Evolutionary conservation across 1,139 yeast genomes (phyloP).

Genomic region (Eremothecium gossypii): DNA sequence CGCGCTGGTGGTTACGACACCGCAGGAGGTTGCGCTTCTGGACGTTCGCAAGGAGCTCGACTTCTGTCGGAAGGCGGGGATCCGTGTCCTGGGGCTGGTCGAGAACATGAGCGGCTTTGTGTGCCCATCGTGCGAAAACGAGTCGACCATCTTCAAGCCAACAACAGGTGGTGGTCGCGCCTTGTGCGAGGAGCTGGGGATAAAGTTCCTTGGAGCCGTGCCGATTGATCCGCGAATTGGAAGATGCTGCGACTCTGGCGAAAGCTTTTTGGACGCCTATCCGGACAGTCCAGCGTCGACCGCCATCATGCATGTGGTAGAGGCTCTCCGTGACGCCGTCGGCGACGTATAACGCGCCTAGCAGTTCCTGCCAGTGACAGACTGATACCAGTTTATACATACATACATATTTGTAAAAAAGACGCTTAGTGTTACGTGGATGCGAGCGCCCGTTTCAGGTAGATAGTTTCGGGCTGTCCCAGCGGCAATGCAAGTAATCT

Average conservation of each 20-base stretch:
- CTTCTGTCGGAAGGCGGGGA: conserved; percentile 85
- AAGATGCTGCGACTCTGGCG: conserved; percentile 80
- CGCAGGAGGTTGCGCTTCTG: conserved; percentile 90
- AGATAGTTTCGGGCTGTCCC: conserved; percentile 21
- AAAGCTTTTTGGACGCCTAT: conserved; percentile 67
- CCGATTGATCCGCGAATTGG: conserved; percentile 97
- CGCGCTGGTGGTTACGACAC: conserved; percentile 90
- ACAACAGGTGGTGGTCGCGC: conserved; percentile 95
- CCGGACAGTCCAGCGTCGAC: conserved; percentile 92
- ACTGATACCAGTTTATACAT: too few species aligned
- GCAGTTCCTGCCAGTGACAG: too few species aligned
- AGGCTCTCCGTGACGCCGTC: conserved; percentile 33
- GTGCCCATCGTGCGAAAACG: conserved; percentile 88
- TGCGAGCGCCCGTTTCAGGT: conserved; percentile 9
- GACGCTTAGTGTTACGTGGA: conserved; percentile 1
- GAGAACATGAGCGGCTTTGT: conserved; percentile 99
- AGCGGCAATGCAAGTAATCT: conserved; percentile 17
- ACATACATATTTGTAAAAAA: too few species aligned
- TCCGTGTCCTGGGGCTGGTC: conserved; percentile 77
- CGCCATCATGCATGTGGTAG: conserved; percentile 80
- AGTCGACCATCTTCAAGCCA: conserved; percentile 82
- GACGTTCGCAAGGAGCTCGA: conserved; percentile 96
- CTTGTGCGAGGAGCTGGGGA: conserved; percentile 65
- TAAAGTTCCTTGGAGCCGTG: conserved; percentile 80
- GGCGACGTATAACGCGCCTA: conserved; percentile 19